phyloP scores from a whole-genome alignment of 2,329 filamentous ascomycete species.

The Calycina marina region DNA sequence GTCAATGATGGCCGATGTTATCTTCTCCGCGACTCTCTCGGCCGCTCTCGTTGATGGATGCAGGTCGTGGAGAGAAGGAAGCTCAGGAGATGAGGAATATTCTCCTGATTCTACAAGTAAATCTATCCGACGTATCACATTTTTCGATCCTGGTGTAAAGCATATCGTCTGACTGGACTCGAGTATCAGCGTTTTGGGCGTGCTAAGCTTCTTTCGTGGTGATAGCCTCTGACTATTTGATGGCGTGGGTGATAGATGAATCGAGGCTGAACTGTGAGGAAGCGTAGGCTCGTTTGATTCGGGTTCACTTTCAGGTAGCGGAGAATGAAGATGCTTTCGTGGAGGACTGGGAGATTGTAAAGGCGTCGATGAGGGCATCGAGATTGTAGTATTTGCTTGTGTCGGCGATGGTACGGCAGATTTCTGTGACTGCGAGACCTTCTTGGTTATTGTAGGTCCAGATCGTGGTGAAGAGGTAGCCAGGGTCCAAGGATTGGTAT shows the following conservation, averaged over 20 bases:
- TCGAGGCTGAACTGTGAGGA: neutral
- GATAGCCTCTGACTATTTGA: slow-evolving; percentile 1
- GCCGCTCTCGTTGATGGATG: neutral
- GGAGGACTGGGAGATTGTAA: neutral
- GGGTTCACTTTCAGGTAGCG: neutral
- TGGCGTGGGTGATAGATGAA: neutral
- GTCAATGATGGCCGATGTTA: neutral
- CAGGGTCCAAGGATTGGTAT: slow-evolving; percentile 9
- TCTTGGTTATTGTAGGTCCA: too few species aligned
- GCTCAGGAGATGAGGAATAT: neutral
- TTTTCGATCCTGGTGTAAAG: too few species aligned
- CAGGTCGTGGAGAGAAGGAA: neutral
- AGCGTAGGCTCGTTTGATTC: neutral
- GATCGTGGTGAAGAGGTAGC: slow-evolving; percentile 5
- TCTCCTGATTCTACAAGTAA: neutral
- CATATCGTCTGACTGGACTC: too few species aligned
- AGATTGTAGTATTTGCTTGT: too few species aligned
- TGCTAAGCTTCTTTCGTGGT: slow-evolving; percentile 11
- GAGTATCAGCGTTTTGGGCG: slow-evolving; percentile 31
- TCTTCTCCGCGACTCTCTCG: neutral
- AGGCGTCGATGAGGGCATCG: slow-evolving; percentile 1
- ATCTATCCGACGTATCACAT: neutral
- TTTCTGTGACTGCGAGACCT: too few species aligned
- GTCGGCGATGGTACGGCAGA: too few species aligned
- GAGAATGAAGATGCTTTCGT: slow-evolving; percentile 6